Conservation (phyloP, 257 asterid genomes). For the Fraxinus cuspidata region DNA sequence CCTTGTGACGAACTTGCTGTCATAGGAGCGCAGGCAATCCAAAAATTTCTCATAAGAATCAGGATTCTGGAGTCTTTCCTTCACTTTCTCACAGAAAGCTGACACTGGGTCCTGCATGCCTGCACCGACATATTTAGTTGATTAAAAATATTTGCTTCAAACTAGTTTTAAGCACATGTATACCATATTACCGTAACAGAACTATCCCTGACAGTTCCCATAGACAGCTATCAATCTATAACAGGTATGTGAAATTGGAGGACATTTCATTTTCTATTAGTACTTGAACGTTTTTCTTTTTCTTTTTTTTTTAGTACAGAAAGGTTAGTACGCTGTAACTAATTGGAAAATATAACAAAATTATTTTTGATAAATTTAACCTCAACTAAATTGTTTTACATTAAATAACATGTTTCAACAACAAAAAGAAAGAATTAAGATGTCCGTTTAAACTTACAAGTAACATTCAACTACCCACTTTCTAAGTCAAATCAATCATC, state of each 20-base stretch:
- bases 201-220: slow-evolving; percentile 16
- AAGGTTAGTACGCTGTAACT: slow-evolving; percentile 3
- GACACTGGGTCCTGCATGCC: slow-evolving; percentile 58
- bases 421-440: slow-evolving; percentile 8
- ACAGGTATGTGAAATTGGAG: slow-evolving; percentile 21
- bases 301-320: background rate
- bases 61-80: slow-evolving; percentile 53
- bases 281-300: background rate
- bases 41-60: slow-evolving; percentile 46
- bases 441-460: slow-evolving; percentile 7
- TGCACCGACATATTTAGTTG: slow-evolving; percentile 35
- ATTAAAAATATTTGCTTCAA: slow-evolving; percentile 23
- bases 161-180: slow-evolving; percentile 10
- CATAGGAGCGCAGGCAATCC: slow-evolving; percentile 58
- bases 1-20: slow-evolving; percentile 48
- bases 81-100: slow-evolving; percentile 62
- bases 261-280: background rate
- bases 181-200: background rate
- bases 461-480: slow-evolving; percentile 10
- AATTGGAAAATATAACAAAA: background rate
- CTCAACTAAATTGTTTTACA: background rate
- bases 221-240: slow-evolving; percentile 22
- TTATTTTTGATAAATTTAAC: slow-evolving; percentile 11
- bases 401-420: slow-evolving; percentile 24
- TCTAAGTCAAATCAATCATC: slow-evolving; percentile 23